Evolutionary conservation across 2,329 filamentous ascomycete genomes (phyloP).

Genomic region (Curvularia sp.): DNA sequence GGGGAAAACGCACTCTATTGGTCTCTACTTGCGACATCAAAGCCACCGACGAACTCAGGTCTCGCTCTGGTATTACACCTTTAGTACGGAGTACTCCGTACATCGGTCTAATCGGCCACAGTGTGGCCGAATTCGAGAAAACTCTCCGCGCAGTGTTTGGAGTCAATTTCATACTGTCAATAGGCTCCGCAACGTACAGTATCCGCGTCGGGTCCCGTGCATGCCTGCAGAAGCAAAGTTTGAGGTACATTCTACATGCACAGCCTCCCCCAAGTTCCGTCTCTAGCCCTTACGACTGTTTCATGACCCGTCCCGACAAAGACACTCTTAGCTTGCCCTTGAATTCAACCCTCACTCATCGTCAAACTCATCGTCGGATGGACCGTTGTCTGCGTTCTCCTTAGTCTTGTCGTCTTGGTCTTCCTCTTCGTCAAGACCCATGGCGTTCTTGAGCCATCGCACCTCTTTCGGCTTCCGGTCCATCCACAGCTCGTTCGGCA

Average conservation of each 20-base stretch:
- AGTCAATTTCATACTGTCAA: not conserved
- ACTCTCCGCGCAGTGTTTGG: not conserved
- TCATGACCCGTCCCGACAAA: conserved; percentile 2
- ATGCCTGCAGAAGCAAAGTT: conserved; percentile 2
- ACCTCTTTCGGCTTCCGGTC: conserved; percentile 39
- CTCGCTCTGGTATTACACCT: not conserved
- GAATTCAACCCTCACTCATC: conserved; percentile 15
- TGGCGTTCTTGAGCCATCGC: conserved; percentile 32
- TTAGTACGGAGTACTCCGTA: not conserved
- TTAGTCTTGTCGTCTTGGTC: conserved; percentile 12
- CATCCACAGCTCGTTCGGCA: conserved; percentile 54
- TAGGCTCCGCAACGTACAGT: not conserved
- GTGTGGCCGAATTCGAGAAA: not conserved
- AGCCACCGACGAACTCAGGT: not conserved
- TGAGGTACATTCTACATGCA: not conserved
- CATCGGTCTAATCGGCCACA: not conserved
- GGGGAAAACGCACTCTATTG: not conserved
- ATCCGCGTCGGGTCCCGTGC: not conserved
- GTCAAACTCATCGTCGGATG: conserved; percentile 27
- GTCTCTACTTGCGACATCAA: not conserved
- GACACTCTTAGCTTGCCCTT: not conserved
- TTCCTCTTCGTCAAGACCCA: conserved; percentile 27
- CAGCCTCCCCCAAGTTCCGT: not conserved
- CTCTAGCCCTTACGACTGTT: not conserved
- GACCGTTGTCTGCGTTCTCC: conserved; percentile 16